phyloP scores from a whole-genome alignment of 305 asterid genomes.

The Lippia alba region DNA sequence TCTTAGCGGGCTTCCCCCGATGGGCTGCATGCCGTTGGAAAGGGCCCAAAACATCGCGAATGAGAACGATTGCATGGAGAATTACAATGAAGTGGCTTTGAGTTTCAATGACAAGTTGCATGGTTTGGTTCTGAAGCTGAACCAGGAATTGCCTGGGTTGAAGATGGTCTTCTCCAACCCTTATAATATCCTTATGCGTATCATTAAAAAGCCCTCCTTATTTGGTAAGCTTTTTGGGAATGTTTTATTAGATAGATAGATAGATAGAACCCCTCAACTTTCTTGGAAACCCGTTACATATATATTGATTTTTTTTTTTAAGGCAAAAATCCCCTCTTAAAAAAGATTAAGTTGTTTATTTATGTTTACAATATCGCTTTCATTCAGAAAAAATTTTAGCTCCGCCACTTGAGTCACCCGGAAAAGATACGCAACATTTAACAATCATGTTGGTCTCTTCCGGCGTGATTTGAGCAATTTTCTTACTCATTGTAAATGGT shows the following conservation, averaged over 20 bases:
- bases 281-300: too few species aligned
- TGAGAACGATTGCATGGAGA: constrained; percentile 56
- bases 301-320: too few species aligned
- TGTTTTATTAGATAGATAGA: neutral
- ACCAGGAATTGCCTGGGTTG: constrained; percentile 52
- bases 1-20: constrained; percentile 81
- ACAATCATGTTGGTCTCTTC: too few species aligned
- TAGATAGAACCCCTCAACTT: too few species aligned
- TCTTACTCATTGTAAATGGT: neutral
- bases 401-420: too few species aligned
- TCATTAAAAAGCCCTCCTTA: constrained; percentile 52
- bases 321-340: too few species aligned
- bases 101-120: constrained; percentile 57
- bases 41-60: constrained; percentile 55
- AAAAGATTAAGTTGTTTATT: too few species aligned
- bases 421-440: too few species aligned
- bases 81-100: constrained; percentile 67
- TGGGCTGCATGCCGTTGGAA: constrained; percentile 92
- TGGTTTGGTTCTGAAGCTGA: constrained; percentile 47
- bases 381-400: too few species aligned
- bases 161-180: constrained; percentile 72
- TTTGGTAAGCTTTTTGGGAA: constrained; percentile 52
- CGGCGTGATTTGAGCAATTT: neutral
- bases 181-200: constrained; percentile 47
- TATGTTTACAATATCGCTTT: too few species aligned